These are phyloP conservation scores for Candida sonorensis DNA, from an alignment of 805 yeast genomes.

Conservation along the genomic window DNA sequence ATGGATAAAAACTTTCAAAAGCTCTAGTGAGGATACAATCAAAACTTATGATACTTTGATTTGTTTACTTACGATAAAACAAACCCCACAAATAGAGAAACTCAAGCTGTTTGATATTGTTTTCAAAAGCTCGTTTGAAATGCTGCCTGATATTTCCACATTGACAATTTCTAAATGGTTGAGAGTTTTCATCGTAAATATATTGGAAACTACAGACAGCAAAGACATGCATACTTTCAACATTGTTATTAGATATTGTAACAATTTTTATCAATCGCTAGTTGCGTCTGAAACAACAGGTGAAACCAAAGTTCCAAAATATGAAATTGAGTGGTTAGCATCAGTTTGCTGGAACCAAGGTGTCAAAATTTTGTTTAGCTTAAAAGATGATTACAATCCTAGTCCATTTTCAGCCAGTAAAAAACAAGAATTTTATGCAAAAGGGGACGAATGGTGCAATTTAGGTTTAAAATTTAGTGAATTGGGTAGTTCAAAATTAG, in stretches of 20 bases:
- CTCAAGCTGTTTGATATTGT: constrained; percentile 1
- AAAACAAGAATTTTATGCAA: too few species aligned
- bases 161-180: constrained; percentile 1
- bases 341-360: constrained; percentile 35
- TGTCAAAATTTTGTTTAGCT: constrained; percentile 21
- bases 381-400: too few species aligned
- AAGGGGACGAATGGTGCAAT: constrained; percentile 6
- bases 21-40: too few species aligned
- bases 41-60: constrained; percentile 1
- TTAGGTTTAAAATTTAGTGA: constrained; percentile 6
- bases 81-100: not conserved
- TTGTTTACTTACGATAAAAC: not conserved
- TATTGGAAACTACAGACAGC: not conserved
- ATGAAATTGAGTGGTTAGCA: constrained; percentile 31
- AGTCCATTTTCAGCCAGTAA: too few species aligned
- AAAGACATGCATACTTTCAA: not conserved
- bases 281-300: not conserved
- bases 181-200: constrained; percentile 3
- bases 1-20: too few species aligned
- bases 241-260: not conserved
- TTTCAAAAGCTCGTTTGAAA: not conserved
- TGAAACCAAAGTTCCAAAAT: constrained; percentile 6
- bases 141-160: not conserved
- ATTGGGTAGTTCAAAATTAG: constrained; percentile 2
- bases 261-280: constrained; percentile 4